Base-by-base conservation (phyloP, 1,284 basidiomycete genomes). In the Heterobasidion parviporum region DNA sequence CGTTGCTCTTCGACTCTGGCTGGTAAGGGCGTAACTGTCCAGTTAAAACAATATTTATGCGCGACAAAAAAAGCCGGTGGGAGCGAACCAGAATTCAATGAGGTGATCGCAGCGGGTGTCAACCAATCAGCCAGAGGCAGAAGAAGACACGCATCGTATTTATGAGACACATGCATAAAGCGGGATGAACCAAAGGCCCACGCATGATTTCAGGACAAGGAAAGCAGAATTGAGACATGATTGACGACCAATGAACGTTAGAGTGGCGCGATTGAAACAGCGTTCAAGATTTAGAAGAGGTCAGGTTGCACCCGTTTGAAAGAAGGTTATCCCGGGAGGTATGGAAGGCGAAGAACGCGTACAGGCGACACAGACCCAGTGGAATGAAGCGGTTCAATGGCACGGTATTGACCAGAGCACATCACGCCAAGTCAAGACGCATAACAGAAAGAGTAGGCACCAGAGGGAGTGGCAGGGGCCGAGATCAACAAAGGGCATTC, bases 11-110 rank as follows among this genome's bases (percentile, higher is more conserved):
- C 79, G 36, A 67, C 70, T 56, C 80, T 78, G 3, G 71, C 8
- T 12, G 43, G 72, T 41, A 75, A 59, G n/a, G 81, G 80, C 10
- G 81, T 82, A 63, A 71, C 80, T 79, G 66, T 60, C 45, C 59
- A 44, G 41, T 38, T 47, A 54, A 50, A 50, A 10, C 6, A 26
- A 4, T 26, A 26, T 26, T 26, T 26, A 26, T 26, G 26, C 26
- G 26, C 26, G 26, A 6, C 26, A 26, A 26, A 5, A 55, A 55
- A 44, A 38, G 16, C 34, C 15, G 7, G 47, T 14, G 10, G 5
- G 10, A n/a, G 46, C 46, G 9, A 26, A 26, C 3, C 26, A 26
- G 26, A 26, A 26, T 26, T 26, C 26, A 26, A 26, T 26, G 26
- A 26, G 26, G 26, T 26, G 26, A 26, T 5, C 26, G 26, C 26